Percentiles rank a stretch among this genome's conserved stretches.
phyloP scores from a whole-genome alignment of 768 basidiomycete species.

The Sporobolomyces phaffii region DNA sequence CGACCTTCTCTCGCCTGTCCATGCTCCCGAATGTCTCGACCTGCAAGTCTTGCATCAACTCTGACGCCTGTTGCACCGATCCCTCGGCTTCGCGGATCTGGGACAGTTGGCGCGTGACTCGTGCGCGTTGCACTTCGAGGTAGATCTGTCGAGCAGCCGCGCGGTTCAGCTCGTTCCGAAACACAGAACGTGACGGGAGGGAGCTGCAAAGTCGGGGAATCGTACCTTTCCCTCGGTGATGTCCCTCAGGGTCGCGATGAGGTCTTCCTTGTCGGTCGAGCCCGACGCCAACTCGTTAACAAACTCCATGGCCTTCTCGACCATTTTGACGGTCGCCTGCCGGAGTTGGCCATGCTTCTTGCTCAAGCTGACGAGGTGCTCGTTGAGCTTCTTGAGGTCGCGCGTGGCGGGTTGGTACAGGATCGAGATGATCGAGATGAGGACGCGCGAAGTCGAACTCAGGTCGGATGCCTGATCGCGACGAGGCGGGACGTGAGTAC shows the following conservation, averaged over 20 bases:
- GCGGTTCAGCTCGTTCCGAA: too few species aligned
- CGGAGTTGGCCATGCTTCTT: slow-evolving; percentile 98
- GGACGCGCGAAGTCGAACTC: slow-evolving; percentile 79
- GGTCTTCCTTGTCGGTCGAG: slow-evolving; percentile 67
- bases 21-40: slow-evolving; percentile 99
- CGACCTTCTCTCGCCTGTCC: slow-evolving; percentile 95
- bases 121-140: slow-evolving; percentile 89
- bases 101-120: slow-evolving; percentile 81
- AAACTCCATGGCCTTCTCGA: slow-evolving; percentile 78
- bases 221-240: slow-evolving; percentile 99
- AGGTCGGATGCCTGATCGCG: slow-evolving; percentile 75
- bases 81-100: slow-evolving; percentile 73
- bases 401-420: slow-evolving; percentile 56
- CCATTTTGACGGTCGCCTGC: slow-evolving; percentile 79
- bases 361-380: slow-evolving; percentile 60
- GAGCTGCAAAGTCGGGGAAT: too few species aligned
- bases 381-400: slow-evolving; percentile 51
- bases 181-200: too few species aligned
- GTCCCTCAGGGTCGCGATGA: slow-evolving; percentile 78
- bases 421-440: slow-evolving; percentile 64
- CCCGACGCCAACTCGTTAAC: slow-evolving; percentile 64
- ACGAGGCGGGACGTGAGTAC: neutral
- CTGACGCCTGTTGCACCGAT: slow-evolving; percentile 61
- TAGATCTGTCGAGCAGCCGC: slow-evolving; percentile 65
- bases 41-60: slow-evolving; percentile 86